Evolutionary conservation across 257 asterid species (phyloP).

Genomic region (Paraleonurus japonicus): DNA sequence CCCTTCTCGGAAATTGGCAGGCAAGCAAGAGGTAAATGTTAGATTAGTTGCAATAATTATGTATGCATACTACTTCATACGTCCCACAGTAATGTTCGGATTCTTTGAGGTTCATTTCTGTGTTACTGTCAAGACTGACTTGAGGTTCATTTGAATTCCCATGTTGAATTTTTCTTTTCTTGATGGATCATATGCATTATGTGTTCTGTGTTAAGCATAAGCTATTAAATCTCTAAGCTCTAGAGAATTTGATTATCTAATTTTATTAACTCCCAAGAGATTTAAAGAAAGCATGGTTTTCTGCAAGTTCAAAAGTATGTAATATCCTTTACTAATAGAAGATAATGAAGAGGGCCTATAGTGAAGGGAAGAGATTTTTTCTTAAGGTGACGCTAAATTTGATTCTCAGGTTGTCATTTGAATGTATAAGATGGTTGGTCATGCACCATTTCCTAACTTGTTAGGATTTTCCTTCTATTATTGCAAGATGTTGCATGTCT

Average conservation of each 20-base stretch:
- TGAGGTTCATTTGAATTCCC: neutral
- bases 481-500: slow-evolving; percentile 4
- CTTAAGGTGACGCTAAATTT: neutral
- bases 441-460: neutral
- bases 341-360: neutral
- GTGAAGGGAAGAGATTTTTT: neutral
- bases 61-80: neutral
- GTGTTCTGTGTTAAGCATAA: neutral
- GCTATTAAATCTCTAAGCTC: neutral
- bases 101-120: neutral
- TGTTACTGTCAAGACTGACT: neutral
- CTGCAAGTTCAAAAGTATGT: neutral
- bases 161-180: slow-evolving; percentile 1
- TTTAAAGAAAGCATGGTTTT: neutral
- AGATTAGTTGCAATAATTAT: neutral
- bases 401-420: neutral
- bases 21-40: slow-evolving; percentile 69
- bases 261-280: neutral
- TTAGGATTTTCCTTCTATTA: neutral
- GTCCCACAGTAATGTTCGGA: neutral
- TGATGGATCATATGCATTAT: neutral
- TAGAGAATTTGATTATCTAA: neutral
- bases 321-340: neutral
- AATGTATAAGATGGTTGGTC: neutral
- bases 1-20: slow-evolving; percentile 77